Evolutionary conservation across 176 grass and related monocot genomes (phyloP), one percentile per base, ranked within the genome.

Genomic region (Juncus inflexus): DNA sequence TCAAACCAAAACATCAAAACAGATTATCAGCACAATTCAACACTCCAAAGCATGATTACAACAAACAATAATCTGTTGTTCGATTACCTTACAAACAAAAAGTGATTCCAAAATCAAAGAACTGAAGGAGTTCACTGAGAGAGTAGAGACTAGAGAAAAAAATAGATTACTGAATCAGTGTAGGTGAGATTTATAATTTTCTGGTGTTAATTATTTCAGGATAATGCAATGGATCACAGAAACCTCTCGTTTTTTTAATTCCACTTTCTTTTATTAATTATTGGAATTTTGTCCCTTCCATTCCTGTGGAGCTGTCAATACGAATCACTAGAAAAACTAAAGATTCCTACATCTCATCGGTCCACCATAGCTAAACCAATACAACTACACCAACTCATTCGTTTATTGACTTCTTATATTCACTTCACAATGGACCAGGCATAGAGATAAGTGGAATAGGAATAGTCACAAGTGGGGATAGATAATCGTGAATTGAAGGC

Each of bases 181-280:
- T 47, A 56, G 3, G 15, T 37, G 43, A 36, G 7, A 15, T 58
- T 15, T 65, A 59, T 65, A 11, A 54, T 75, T 54, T 75, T 74
- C 58, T 50, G 57, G 38, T 28, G 19, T 75, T 55, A 42, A 55
- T 60, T 50, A 42, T 67, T 58, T 66, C 57, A 10, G 74, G 74
- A 77, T 77, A 77, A 77, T 77, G 63, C 16, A 59, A 6, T 15
- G 41, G 40, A 77, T 77, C 19, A 60, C 52, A 67, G 63, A 15
- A 77, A 50, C 74, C 74, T 60, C 74, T 68, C 74, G 7, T 68
- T 77, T 65, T 49, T 40, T 58, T 13, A 67, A 42, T 37, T 37
- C 42, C 1, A 9, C 19, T 47, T 47, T 47, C 36, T 64, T 53
- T 55, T 52, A 6, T 62, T 3, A 37, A 40, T 75, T 37, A 75